A percentile compares a stretch with the other conserved stretches of the same genome.
phyloP scores from a whole-genome alignment of 768 basidiomycete genomes.

The Rhodotorula diobovata region DNA sequence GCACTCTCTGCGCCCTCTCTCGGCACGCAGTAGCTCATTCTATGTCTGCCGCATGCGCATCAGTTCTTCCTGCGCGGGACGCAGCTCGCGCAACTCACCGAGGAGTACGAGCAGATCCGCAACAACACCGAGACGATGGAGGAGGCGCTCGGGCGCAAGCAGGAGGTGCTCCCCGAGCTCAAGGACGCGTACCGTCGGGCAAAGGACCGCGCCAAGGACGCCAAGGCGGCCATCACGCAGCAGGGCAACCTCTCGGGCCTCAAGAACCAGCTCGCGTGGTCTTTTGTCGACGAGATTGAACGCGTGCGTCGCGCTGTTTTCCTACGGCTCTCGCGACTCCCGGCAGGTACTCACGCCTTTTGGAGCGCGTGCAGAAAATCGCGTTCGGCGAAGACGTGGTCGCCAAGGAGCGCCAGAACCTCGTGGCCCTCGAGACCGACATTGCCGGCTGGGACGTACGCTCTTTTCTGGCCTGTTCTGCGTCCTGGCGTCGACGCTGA shows the following conservation, averaged over 20 bases:
- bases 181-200: constrained; percentile 59
- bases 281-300: constrained; percentile 49
- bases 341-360: not conserved
- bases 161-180: constrained; percentile 72
- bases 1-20: no score
- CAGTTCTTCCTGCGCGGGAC: constrained; percentile 95
- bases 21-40: not conserved
- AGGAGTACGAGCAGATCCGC: constrained; percentile 75
- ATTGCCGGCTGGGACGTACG: constrained; percentile 36
- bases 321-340: not conserved
- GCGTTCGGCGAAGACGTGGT: constrained; percentile 51
- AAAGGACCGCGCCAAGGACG: constrained; percentile 62
- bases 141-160: constrained; percentile 65
- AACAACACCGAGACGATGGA: constrained; percentile 67
- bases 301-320: constrained; percentile 38
- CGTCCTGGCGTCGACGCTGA: not conserved
- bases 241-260: constrained; percentile 48
- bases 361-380: constrained; percentile 40
- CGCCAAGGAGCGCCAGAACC: constrained; percentile 51
- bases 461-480: not conserved
- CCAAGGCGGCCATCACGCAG: constrained; percentile 64
- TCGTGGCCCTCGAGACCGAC: constrained; percentile 4
- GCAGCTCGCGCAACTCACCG: constrained; percentile 75
- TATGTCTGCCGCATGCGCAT: constrained; percentile 59
- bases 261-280: constrained; percentile 39